Evolutionary conservation across 140 eudicot genomes (phyloP).

Genomic region (Oenanthe javanica): DNA sequence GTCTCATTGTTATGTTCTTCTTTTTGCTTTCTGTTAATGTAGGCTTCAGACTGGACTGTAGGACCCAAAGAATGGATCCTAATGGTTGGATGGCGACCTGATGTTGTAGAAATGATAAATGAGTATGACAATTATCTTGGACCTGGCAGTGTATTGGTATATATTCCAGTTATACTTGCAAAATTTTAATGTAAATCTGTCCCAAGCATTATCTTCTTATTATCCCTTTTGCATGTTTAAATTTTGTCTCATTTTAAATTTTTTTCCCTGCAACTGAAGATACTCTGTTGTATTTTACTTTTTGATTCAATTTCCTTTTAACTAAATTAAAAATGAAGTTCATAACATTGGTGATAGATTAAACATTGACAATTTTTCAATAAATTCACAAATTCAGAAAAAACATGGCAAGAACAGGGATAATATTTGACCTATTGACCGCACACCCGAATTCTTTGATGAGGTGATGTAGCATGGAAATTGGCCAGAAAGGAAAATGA

Average conservation of each 20-base stretch:
- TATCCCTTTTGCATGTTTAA: background rate
- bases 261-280: background rate
- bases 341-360: background rate
- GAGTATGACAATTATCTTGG: conserved; percentile 94
- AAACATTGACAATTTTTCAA: background rate
- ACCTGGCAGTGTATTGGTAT: conserved; percentile 89
- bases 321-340: background rate
- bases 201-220: background rate
- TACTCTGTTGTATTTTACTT: background rate
- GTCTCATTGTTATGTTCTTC: background rate
- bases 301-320: background rate
- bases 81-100: conserved; percentile 95
- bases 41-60: conserved; percentile 72
- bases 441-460: background rate
- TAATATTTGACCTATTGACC: background rate
- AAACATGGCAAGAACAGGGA: background rate
- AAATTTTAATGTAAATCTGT: background rate
- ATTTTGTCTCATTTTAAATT: background rate
- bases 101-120: conserved; percentile 79
- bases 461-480: background rate
- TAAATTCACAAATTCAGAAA: background rate
- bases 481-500: background rate
- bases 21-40: conserved; percentile 16
- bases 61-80: conserved; percentile 85
- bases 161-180: conserved; percentile 15